These are phyloP conservation scores for Rhodamnia argentea DNA, from an alignment of 345 rosid genomes.

Conservation along the genomic window DNA sequence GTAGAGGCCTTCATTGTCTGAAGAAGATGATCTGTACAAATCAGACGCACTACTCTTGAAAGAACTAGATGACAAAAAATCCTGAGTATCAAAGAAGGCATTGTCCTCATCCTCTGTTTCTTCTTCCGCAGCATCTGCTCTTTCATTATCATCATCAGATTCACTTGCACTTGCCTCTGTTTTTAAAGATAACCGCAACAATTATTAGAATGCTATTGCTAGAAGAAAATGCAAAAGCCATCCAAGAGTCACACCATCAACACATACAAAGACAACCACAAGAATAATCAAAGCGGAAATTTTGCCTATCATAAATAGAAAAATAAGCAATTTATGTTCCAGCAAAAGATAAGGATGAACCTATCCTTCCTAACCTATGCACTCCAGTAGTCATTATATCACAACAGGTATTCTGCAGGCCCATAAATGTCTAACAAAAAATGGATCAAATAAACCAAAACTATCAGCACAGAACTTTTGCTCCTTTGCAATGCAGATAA, in stretches of 20 bases:
- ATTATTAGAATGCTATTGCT: not conserved
- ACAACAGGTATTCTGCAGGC: not conserved
- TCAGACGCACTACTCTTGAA: conserved; percentile 81
- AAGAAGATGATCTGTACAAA: conserved; percentile 63
- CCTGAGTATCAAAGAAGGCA: conserved; percentile 90
- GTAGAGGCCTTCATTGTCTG: conserved; percentile 54
- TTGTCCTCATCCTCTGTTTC: conserved; percentile 90
- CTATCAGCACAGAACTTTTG: not conserved
- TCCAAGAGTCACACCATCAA: not conserved
- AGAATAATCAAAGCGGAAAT: not conserved
- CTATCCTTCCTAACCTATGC: not conserved
- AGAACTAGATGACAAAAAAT: conserved; percentile 87
- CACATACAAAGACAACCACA: not conserved
- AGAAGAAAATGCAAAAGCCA: not conserved
- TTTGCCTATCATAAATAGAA: not conserved
- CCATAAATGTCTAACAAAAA: not conserved
- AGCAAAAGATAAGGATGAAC: not conserved
- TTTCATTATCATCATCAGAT: conserved; percentile 84
- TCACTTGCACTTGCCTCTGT: conserved; percentile 73
- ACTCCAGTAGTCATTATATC: not conserved
- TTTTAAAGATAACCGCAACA: not conserved
- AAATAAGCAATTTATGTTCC: not conserved
- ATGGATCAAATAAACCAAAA: not conserved
- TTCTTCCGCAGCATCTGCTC: conserved; percentile 76
- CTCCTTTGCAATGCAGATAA: not conserved